phyloP scores from a whole-genome alignment of 2,329 filamentous ascomycete species.

The Phialophora tarda region DNA sequence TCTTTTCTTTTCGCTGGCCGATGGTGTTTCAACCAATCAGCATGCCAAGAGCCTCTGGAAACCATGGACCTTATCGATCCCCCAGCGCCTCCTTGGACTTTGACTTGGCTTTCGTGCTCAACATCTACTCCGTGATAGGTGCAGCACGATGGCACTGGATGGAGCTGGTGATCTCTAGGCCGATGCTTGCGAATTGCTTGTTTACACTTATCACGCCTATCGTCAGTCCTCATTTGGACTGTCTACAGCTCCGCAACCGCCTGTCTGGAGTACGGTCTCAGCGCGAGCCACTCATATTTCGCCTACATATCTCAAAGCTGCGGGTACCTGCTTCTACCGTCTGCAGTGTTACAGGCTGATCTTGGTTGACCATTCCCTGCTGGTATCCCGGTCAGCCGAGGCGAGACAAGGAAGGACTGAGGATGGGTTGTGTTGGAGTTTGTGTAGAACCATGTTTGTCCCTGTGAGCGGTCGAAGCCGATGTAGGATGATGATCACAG shows the following conservation, averaged over 20 bases:
- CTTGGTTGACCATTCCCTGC: constrained; percentile 17
- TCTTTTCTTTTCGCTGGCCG: constrained; percentile 12
- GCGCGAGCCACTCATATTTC: constrained; percentile 1
- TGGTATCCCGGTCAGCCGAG: constrained; percentile 15
- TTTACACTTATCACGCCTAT: constrained; percentile 1
- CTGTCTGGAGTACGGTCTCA: constrained; percentile 13
- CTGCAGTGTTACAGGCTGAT: neutral
- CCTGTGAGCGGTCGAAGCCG: neutral
- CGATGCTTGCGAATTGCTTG: constrained; percentile 4
- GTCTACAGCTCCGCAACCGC: constrained; percentile 9
- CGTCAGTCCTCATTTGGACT: neutral
- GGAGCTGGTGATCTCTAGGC: neutral
- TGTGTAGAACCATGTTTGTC: neutral
- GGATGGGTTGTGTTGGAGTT: neutral
- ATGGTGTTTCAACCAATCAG: constrained; percentile 18
- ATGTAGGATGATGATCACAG: constrained; percentile 7
- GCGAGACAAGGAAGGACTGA: constrained; percentile 9
- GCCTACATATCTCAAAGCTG: neutral
- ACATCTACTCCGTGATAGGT: constrained; percentile 27
- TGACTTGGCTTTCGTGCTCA: constrained; percentile 20
- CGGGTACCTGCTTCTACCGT: constrained; percentile 20
- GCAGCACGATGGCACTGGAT: neutral
- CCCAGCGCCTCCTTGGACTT: constrained; percentile 12
- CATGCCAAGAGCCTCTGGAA: constrained; percentile 15
- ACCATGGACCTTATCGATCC: constrained; percentile 18